Evolutionary conservation across 805 yeast species (phyloP).

Genomic region (Metschnikowia reukaufii): DNA sequence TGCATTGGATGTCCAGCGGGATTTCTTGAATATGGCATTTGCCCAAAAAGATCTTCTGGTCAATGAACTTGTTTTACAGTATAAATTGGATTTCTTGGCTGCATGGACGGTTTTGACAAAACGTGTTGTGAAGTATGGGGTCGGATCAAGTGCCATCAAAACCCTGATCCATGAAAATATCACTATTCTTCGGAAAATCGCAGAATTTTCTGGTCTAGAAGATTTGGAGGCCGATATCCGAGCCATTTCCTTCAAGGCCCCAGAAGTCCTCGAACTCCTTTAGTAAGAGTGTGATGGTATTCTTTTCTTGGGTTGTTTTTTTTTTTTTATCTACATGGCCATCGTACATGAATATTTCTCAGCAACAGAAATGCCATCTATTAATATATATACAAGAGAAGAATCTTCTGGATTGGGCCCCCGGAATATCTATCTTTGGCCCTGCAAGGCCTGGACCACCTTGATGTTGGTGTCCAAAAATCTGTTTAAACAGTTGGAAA

Average conservation of each 20-base stretch:
- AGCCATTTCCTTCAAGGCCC: conserved; percentile 3
- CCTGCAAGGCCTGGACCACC: conserved; percentile 62
- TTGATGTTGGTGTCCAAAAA: conserved; percentile 85
- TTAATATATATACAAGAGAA: conserved; percentile 12
- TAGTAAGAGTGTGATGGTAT: too few species aligned
- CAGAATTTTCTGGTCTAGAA: neutral
- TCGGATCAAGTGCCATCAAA: conserved; percentile 7
- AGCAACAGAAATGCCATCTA: neutral
- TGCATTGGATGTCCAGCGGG: conserved; percentile 26
- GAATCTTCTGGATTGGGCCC: neutral
- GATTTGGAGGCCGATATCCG: conserved; percentile 9
- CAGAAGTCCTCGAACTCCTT: conserved; percentile 12
- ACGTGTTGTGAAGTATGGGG: conserved; percentile 12
- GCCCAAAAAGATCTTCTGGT: conserved; percentile 21
- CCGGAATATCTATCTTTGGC: conserved; percentile 21
- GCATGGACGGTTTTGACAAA: conserved; percentile 32
- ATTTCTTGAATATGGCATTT: conserved; percentile 18
- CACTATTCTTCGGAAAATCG: conserved; percentile 3
- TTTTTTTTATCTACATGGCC: too few species aligned
- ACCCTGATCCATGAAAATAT: conserved; percentile 1
- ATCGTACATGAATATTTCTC: too few species aligned
- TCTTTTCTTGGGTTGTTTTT: too few species aligned
- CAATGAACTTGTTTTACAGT: conserved; percentile 21
- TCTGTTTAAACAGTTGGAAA: conserved; percentile 78
- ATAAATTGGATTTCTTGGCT: conserved; percentile 36